Evolutionary conservation across 2,329 filamentous ascomycete genomes (phyloP).

Genomic region (Parasarocladium wereldwijsianum): DNA sequence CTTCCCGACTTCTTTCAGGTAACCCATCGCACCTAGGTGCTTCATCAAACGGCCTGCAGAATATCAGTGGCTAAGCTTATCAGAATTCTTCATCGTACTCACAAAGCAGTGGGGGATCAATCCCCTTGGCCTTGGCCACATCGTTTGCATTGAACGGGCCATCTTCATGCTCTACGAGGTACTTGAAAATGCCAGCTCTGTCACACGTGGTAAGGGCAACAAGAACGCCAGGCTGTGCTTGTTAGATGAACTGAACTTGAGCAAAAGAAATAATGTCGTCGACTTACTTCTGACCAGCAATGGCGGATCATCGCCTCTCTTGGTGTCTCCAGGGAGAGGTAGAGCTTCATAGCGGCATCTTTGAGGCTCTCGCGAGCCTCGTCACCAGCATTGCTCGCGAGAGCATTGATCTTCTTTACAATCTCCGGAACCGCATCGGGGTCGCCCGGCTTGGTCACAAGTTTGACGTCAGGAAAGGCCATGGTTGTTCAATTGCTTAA

Average conservation of each 20-base stretch:
- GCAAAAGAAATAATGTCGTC: background rate
- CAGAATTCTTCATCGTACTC: constrained; percentile 4
- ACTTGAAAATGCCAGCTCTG: constrained; percentile 20
- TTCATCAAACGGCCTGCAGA: constrained; percentile 17
- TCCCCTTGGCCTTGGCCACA: constrained; percentile 13
- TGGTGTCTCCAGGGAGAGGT: constrained; percentile 26
- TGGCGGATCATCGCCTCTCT: constrained; percentile 32
- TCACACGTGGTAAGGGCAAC: constrained; percentile 16
- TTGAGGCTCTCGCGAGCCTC: constrained; percentile 16
- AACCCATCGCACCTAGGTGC: constrained; percentile 23
- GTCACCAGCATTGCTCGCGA: constrained; percentile 5
- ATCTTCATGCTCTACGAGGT: constrained; percentile 15
- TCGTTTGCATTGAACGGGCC: constrained; percentile 17
- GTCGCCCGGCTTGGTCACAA: constrained; percentile 8
- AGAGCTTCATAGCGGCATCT: constrained; percentile 16
- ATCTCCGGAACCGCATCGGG: constrained; percentile 3
- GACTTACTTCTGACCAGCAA: constrained; percentile 25
- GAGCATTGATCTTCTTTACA: constrained; percentile 5
- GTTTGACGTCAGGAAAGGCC: no score
- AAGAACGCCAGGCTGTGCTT: constrained; percentile 10
- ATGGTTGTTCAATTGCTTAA: no score
- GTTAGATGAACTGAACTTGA: no score
- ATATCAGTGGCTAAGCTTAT: constrained; percentile 1
- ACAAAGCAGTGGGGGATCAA: constrained; percentile 15
- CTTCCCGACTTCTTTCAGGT: constrained; percentile 18